Conservation (phyloP, 2,329 filamentous ascomycete genomes). For the Uncinocarpus reesii region DNA sequence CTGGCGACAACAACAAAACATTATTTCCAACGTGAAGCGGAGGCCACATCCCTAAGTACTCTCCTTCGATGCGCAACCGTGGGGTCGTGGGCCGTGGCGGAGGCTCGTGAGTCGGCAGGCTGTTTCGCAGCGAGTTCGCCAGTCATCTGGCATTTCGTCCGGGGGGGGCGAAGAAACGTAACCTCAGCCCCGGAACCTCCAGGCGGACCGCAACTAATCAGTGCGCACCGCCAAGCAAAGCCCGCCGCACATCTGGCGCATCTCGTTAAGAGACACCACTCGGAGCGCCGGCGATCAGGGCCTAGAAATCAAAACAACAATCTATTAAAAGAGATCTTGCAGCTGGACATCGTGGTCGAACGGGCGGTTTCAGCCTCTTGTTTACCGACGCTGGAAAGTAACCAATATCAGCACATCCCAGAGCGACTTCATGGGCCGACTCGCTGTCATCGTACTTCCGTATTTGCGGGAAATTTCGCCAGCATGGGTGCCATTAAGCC, state of each 20-base stretch:
- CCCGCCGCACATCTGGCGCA: conserved; percentile 1
- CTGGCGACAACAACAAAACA: too few species aligned
- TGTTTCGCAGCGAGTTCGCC: neutral
- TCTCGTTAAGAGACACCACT: neutral
- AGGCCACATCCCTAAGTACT: neutral
- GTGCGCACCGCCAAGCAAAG: neutral
- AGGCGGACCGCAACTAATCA: neutral
- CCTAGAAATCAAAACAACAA: neutral
- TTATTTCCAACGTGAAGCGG: neutral
- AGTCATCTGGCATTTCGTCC: neutral
- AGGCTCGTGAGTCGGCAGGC: neutral
- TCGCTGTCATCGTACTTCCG: neutral
- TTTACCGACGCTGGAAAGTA: too few species aligned
- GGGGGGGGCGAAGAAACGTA: conserved; percentile 7
- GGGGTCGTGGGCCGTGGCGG: neutral
- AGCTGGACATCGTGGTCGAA: too few species aligned
- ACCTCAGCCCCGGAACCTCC: conserved; percentile 5
- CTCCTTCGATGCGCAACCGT: too few species aligned
- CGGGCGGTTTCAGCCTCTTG: too few species aligned
- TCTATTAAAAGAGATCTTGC: neutral
- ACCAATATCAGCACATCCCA: neutral
- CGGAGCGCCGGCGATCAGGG: neutral
- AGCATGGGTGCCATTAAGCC: neutral
- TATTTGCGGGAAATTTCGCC: neutral
- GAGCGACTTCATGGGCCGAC: neutral